Conservation (phyloP, 148 eudicot genomes). For the Polygonum maritimum region DNA sequence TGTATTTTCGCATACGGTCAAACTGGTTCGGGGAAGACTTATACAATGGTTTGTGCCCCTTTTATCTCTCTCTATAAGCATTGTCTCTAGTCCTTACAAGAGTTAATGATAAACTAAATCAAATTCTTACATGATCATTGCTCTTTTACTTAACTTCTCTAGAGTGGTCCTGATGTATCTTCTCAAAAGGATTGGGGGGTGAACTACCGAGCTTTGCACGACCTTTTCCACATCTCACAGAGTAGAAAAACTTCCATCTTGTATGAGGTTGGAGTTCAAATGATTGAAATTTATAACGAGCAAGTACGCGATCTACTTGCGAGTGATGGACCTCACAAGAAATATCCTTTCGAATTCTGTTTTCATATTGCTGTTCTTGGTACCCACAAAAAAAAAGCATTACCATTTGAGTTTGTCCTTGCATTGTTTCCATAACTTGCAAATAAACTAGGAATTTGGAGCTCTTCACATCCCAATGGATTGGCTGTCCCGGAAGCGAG, state of each 20-base stretch:
- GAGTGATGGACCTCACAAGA: constrained; percentile 50
- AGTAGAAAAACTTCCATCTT: constrained; percentile 52
- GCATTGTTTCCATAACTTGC: constrained; percentile 56
- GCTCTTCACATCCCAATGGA: constrained; percentile 84
- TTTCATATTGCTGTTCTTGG: not conserved
- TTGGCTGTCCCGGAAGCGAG: constrained; percentile 97
- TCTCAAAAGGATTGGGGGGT: constrained; percentile 80
- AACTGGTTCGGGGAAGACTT: constrained; percentile 92
- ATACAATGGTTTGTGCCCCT: constrained; percentile 64
- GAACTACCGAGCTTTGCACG: constrained; percentile 78
- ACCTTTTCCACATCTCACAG: constrained; percentile 71
- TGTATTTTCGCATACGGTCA: constrained; percentile 96
- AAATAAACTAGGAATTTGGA: constrained; percentile 91
- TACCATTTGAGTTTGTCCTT: not conserved
- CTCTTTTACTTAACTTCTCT: constrained; percentile 6
- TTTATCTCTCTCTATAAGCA: not conserved
- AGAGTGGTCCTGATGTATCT: constrained; percentile 73
- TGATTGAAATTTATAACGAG: constrained; percentile 90
- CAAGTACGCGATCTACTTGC: constrained; percentile 88
- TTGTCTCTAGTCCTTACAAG: not conserved
- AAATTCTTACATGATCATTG: not conserved
- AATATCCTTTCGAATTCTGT: constrained; percentile 55
- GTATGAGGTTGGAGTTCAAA: constrained; percentile 80
- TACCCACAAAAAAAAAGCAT: not conserved
- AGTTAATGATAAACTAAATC: not conserved